Conservation (phyloP, 495 filamentous ascomycete species). For the Penicillium nucicola region DNA sequence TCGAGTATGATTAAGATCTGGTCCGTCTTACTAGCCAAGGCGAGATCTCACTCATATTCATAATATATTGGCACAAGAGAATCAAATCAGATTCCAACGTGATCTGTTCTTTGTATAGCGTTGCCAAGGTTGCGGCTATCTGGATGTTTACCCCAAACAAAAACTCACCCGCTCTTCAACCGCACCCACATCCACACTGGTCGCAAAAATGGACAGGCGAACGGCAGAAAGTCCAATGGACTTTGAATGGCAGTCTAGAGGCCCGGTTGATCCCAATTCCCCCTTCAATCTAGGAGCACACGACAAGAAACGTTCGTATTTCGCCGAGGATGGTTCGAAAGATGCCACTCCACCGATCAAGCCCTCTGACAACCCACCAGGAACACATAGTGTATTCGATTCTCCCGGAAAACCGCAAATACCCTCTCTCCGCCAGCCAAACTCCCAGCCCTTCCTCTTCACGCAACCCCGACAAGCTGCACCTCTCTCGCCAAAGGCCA, state of each 20-base stretch:
- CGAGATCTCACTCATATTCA: no score
- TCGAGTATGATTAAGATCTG: no score
- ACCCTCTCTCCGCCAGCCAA: slow-evolving; percentile 46
- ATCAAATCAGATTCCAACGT: neutral
- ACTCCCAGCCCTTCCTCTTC: slow-evolving; percentile 47
- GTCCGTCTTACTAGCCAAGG: no score
- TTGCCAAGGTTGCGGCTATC: slow-evolving; percentile 21
- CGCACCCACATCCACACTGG: slow-evolving; percentile 6
- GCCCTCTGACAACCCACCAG: slow-evolving; percentile 30
- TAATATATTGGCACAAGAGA: no score
- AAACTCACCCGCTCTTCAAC: slow-evolving; percentile 18
- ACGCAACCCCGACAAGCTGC: slow-evolving; percentile 27
- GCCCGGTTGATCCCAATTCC: slow-evolving; percentile 55
- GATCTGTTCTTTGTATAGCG: neutral
- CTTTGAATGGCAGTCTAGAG: slow-evolving; percentile 59
- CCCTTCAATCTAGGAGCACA: slow-evolving; percentile 52
- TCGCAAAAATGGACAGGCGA: slow-evolving; percentile 35
- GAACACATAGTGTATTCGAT: slow-evolving; percentile 47
- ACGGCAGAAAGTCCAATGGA: slow-evolving; percentile 65
- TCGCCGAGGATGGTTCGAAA: neutral
- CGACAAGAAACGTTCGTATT: slow-evolving; percentile 50
- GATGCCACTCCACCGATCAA: neutral
- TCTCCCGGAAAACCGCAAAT: slow-evolving; percentile 48
- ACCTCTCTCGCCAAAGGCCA: slow-evolving; percentile 26
- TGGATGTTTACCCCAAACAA: slow-evolving; percentile 30